These are phyloP conservation scores for Fusarium pininemorale DNA, from an alignment of 2,329 filamentous ascomycete species.

Conservation along the genomic window DNA sequence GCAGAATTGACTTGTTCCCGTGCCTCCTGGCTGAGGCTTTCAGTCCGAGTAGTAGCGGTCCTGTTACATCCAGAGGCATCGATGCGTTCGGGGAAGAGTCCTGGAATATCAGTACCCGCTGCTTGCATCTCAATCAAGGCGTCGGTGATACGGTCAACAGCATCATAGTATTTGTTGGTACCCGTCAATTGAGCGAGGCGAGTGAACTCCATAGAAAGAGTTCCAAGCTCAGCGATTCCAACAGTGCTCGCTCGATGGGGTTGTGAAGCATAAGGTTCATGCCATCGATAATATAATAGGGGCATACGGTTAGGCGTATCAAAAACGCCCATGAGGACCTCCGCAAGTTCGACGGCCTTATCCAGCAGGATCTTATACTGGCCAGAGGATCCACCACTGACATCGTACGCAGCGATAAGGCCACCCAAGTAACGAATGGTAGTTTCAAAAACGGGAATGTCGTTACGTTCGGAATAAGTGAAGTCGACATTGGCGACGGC, in stretches of 20 bases:
- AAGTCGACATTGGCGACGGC: constrained; percentile 83
- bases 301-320: constrained; percentile 97
- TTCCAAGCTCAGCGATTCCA: constrained; percentile 78
- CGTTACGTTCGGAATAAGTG: constrained; percentile 69
- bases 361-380: constrained; percentile 74
- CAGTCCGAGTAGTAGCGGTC: constrained; percentile 51
- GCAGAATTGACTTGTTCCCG: constrained; percentile 49
- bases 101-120: constrained; percentile 72
- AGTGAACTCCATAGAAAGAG: constrained; percentile 88
- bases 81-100: constrained; percentile 81
- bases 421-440: constrained; percentile 92
- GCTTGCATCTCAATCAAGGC: constrained; percentile 80
- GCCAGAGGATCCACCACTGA: constrained; percentile 70
- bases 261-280: constrained; percentile 69
- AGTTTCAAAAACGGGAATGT: constrained; percentile 93
- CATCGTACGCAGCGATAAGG: constrained; percentile 84
- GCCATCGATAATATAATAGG: constrained; percentile 81
- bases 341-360: constrained; percentile 82
- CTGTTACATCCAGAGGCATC: constrained; percentile 83
- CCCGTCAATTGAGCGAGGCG: constrained; percentile 86
- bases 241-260: constrained; percentile 69
- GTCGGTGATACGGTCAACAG: constrained; percentile 84
- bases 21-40: constrained; percentile 47
- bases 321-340: constrained; percentile 83
- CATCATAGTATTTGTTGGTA: constrained; percentile 87